Evolutionary conservation across 805 yeast genomes (phyloP), one percentile per base, ranked within the genome.

Genomic region (Nadsonia fulvescens): DNA sequence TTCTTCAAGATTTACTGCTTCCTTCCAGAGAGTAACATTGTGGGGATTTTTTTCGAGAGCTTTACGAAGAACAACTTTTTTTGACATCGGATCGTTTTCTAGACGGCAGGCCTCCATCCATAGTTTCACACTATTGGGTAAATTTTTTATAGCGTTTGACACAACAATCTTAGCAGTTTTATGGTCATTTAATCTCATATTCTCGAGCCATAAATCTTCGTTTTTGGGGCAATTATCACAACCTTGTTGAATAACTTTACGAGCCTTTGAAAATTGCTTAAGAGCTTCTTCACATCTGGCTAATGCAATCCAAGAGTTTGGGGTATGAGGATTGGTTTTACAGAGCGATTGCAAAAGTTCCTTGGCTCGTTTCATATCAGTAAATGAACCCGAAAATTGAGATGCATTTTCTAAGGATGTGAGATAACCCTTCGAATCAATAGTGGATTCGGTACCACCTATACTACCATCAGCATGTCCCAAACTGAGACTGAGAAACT

Each of bases 231-330:
- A 68, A 22, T 54, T 53, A 4, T 52, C 54, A 40, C 93, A 76
- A 2, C 93, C 98, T 42, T 77, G 68, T n/a, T 56, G 56, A 5
- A 82, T 71, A 9, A 76, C 33, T 12, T 49, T 49, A 28, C 63
- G 61, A 0, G 96, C 94, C 8, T 47, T 47, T 4, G 50, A 50
- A 28, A 56, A 54, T 27, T 67, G 69, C 22, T 59, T 58, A 1
- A 71, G 73, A 23, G 60, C 62, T 36, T 66, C 74, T 42, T 86
- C 96, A 6, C 81, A 44, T 24, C 79, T 51, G 0, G 93, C 91
- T 24, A 81, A 66, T 0, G 91, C 79, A 12, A 86, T 75, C 93
- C 93, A 86, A 4, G 75, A 77, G 24, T 65, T 64, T 0, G 92
- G 64, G 31, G 70, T 72, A 21, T 52, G 48, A 0, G 95, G 93